Evolutionary conservation across 345 rosid species (phyloP), one percentile per base, ranked within the genome.

Genomic region (Anacardium occidentale): DNA sequence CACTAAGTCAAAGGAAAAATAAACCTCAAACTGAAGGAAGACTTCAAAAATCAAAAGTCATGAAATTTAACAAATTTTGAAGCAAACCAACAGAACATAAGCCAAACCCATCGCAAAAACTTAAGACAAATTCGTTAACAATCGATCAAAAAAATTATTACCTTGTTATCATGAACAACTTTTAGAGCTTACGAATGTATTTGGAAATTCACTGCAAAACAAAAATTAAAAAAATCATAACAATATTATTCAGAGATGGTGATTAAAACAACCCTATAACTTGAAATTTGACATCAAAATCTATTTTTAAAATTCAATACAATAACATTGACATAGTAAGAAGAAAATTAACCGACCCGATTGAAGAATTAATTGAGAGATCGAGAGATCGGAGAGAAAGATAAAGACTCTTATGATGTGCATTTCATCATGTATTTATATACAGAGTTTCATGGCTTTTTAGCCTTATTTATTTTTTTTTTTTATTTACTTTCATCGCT

Each of bases 91-190:
- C 48, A 10, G 40, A 59, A 58, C 44, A 22, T 21, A 22, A 18
- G 25, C 68, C 68, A 20, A 13, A 48, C 66, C 60, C 75, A 37
- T 29, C 14, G 13, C 11, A 10, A 70, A 44, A 26, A 45, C 59
- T 10, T n/a, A 57, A 57, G 55, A 42, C 12, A 45, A 45, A 57
- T 11, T 71, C 12, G 2, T 7, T 2, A 54, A 67, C 62, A 51
- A 37, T 17, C 69, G 66, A 15, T 34, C 66, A 56, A 37, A 29
- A 57, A 25, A 40, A 45, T 64, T 0, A 56, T 63, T 66, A 85
- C 78, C 76, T 78, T 62, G 54, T 29, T 71, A 78, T 32, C 79
- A 82, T 78, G 61, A 78, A 80, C 69, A 77, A 74, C 56, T 45
- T 70, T 29, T 65, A 26, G 73, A 82, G 75, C 79, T 55, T 56